Evolutionary conservation across 352 stramenopile species (phyloP).

Genomic region (Aphanomyces invadans): DNA sequence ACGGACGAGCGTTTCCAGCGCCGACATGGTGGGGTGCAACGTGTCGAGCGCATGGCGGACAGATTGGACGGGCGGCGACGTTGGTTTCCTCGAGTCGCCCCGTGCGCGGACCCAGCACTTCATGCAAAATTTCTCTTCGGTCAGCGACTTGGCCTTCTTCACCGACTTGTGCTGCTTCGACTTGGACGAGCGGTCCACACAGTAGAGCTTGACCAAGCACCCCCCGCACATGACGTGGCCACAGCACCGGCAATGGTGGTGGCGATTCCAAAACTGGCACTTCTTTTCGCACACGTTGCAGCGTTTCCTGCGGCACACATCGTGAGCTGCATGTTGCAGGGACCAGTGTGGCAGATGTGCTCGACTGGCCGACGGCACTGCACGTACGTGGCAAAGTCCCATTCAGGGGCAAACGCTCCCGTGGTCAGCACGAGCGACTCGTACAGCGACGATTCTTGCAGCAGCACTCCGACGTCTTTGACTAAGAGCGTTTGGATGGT

Average conservation of each 20-base stretch:
- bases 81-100: not conserved
- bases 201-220: conserved; percentile 8
- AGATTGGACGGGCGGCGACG: not conserved
- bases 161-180: not conserved
- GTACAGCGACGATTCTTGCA: not conserved
- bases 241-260: conserved; percentile 8
- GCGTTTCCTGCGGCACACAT: not conserved
- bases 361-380: no score
- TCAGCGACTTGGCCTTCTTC: not conserved
- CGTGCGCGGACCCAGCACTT: conserved; percentile 1
- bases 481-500: not conserved
- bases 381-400: conserved; percentile 8
- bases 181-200: not conserved
- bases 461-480: not conserved
- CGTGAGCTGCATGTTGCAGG: not conserved
- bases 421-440: conserved; percentile 13
- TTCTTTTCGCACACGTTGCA: conserved; percentile 8
- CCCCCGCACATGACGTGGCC: not conserved
- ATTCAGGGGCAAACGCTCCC: not conserved
- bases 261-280: not conserved
- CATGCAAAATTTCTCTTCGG: conserved; percentile 12
- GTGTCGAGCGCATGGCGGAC: not conserved
- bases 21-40: no score
- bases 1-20: not conserved
- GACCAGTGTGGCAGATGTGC: not conserved